A percentile compares a stretch with the other conserved stretches of the same genome.
phyloP scores from a whole-genome alignment of 1,284 basidiomycete species.

The Ceratobasidium sp. region DNA sequence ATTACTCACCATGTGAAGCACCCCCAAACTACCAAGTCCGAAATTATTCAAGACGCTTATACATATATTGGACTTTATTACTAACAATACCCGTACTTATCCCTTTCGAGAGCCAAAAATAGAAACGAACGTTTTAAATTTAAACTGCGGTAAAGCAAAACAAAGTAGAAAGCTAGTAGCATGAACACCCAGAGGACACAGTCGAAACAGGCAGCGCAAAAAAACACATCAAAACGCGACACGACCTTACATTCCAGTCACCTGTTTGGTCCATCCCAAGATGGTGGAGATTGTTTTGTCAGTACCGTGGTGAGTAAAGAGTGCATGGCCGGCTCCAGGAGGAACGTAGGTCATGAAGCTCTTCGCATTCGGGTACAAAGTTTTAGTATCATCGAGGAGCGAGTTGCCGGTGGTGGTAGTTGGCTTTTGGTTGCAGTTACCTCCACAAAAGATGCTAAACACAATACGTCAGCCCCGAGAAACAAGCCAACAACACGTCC shows the following conservation, averaged over 20 bases:
- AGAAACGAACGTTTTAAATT: slow-evolving; percentile 8
- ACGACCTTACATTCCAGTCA: slow-evolving; percentile 17
- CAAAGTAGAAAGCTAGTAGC: background rate
- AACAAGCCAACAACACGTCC: background rate
- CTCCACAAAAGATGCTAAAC: slow-evolving; percentile 50
- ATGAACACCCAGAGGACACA: background rate
- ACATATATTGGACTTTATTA: slow-evolving; percentile 16
- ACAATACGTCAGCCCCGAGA: background rate
- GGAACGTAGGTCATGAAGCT: slow-evolving; percentile 36
- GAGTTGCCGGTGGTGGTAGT: slow-evolving; percentile 43
- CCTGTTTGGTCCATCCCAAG: slow-evolving; percentile 11
- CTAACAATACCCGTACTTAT: background rate
- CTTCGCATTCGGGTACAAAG: slow-evolving; percentile 26
- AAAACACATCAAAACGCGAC: background rate
- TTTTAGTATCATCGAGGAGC: slow-evolving; percentile 34
- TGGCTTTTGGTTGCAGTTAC: slow-evolving; percentile 48
- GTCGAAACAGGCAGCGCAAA: background rate
- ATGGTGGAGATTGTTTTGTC: slow-evolving; percentile 23
- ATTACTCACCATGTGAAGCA: background rate
- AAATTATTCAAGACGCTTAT: background rate
- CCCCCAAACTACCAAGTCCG: background rate
- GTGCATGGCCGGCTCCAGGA: slow-evolving; percentile 38
- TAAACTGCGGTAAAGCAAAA: background rate
- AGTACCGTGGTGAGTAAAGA: slow-evolving; percentile 36
- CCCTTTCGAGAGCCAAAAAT: background rate